Conservation (phyloP, 1,139 yeast species). For the Suhomyces choctaworum region DNA sequence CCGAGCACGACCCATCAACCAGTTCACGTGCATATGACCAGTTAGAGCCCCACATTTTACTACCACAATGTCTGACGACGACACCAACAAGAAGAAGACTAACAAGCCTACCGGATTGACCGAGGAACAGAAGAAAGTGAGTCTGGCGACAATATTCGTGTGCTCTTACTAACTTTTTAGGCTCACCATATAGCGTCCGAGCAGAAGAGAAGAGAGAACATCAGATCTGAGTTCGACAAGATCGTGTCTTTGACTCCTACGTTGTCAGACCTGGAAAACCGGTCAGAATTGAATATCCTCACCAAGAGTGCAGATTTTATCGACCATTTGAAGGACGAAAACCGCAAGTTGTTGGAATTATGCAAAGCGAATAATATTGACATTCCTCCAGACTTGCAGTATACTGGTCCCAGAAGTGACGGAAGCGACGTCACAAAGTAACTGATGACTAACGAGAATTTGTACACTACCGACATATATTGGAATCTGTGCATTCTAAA, state of each 20-base stretch:
- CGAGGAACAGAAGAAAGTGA: constrained; percentile 48
- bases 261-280: constrained; percentile 42
- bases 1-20: constrained; percentile 2
- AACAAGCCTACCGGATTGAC: constrained; percentile 36
- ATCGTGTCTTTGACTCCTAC: constrained; percentile 47
- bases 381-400: constrained; percentile 39
- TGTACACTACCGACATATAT: no score
- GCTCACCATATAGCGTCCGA: constrained; percentile 55
- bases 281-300: constrained; percentile 47
- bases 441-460: constrained; percentile 3
- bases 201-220: constrained; percentile 49
- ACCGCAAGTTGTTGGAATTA: constrained; percentile 34
- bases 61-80: constrained; percentile 13
- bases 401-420: constrained; percentile 37
- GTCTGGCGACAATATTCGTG: constrained; percentile 14
- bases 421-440: constrained; percentile 22
- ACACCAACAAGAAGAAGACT: constrained; percentile 18
- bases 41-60: background rate
- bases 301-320: constrained; percentile 50
- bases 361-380: constrained; percentile 39
- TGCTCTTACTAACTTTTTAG: constrained; percentile 19
- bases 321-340: constrained; percentile 43
- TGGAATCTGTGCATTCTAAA: background rate
- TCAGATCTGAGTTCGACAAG: constrained; percentile 47
- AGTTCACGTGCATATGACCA: constrained; percentile 1